Base-by-base conservation (phyloP, 148 eudicot genomes). In the Rhododendron mucronatum region DNA sequence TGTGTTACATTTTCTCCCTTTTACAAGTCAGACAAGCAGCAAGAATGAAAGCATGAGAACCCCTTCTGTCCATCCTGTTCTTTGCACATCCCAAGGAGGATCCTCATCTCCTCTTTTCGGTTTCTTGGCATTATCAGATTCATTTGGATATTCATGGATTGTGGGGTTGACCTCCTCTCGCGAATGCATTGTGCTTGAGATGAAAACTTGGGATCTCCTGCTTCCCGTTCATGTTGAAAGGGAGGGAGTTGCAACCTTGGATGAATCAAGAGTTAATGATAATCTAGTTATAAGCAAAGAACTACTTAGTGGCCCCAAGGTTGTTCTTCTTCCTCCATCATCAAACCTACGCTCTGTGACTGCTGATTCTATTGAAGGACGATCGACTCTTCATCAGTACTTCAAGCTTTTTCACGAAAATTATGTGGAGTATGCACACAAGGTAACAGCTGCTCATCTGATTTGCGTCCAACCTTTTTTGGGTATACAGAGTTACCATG, bases 331-430 rank as follows among this genome's bases (percentile, higher is more conserved):
- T 90, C 98, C 98, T 76, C 94, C 96, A 44, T 90, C 94, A 73
- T 91, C 93, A 21, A 91, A 89, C 77, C 75, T 93, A 57, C 92
- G 92, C 73, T 89, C 97, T 84, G 91, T 91, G 81, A 81, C 88
- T 88, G 97, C 95, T 85, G 98, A 97, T 91, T 93, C 99, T 65
- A 95, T 97, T 82, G 99, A 97, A 84, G 99, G 99, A 44, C 93
- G 96, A 85, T 91, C 96, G 82, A 87, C 93, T 85, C 92, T 97
- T 91, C 99, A 95, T 90, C 95, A 95, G 61, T 97, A 94, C 89
- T 93, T 91, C 91, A 95, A 94, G 92, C 94, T 95, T 86, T 97
- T 97, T 83, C 97, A 95, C 90, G 99, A 95, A 87, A 97, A 93
- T 90, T 95, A 97, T 59, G 95, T 94, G 87, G 98, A 95, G 89